phyloP scores from a whole-genome alignment of 768 basidiomycete species.

The Lactifluus rugatus region DNA sequence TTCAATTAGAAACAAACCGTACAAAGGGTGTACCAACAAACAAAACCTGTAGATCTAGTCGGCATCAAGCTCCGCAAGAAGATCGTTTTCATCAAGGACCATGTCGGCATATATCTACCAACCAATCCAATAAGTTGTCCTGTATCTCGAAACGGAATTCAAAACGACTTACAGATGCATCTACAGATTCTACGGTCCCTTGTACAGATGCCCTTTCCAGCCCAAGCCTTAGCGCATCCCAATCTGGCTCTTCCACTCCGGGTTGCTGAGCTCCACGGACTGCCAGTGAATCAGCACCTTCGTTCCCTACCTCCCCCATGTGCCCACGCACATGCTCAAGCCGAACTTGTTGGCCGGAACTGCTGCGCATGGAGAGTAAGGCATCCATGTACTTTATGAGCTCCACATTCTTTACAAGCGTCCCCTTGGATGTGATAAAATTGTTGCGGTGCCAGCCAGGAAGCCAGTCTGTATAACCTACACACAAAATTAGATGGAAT shows the following conservation, averaged over 20 bases:
- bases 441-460: conserved; percentile 50
- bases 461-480: conserved; percentile 65
- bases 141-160: not conserved
- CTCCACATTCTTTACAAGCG: conserved; percentile 59
- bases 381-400: conserved; percentile 64
- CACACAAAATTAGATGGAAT: conserved; percentile 8
- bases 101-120: conserved; percentile 12
- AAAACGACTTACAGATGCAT: not conserved
- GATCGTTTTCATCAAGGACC: conserved; percentile 2
- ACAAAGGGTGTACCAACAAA: not conserved
- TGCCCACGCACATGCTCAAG: conserved; percentile 77
- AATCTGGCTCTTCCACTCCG: conserved; percentile 44
- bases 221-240: conserved; percentile 29
- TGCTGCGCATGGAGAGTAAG: conserved; percentile 45
- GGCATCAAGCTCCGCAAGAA: conserved; percentile 7
- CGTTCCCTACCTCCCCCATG: conserved; percentile 70
- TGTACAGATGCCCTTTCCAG: not conserved
- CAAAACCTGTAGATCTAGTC: not conserved
- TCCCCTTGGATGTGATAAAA: conserved; percentile 39
- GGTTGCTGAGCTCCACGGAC: conserved; percentile 42
- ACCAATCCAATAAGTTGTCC: not conserved
- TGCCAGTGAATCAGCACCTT: conserved; percentile 72
- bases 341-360: conserved; percentile 42
- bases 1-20: not conserved
- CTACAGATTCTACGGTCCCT: not conserved